Base-by-base conservation (phyloP, 805 yeast species). In the Metschnikowia lunata region DNA sequence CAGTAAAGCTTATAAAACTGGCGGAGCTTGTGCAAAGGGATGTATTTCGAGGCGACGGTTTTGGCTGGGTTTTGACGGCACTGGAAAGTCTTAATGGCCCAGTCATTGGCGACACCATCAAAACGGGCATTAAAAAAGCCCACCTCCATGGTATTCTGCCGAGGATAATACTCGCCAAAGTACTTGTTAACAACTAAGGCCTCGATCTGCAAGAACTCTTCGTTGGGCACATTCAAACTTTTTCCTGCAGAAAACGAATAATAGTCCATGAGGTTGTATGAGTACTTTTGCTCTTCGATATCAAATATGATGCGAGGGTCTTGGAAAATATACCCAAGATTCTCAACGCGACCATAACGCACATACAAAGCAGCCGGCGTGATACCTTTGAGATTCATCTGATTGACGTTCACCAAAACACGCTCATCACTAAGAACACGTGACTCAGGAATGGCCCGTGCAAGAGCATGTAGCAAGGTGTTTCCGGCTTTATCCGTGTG, bases 401-500 rank as follows among this genome's bases (percentile, higher is more conserved):
- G 76, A 59, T 91, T 88, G 10, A 88, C 55, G 46, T 69, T 54
- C 13, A 71, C 46, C 6, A 72, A 61, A 34, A 70, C 69, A 7
- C 60, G 54, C 32, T 23, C 36, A 9, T 28, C 40, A 10, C 54
- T 27, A 26, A 68, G 55, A 13, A 70, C 39, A 13, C 50, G 36
- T 0, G 72, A 59, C 31, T 52, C 56, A 2, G 55, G 43, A 27
- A 86, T 61, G 12, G 76, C 74, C 11, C 74, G 73, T 39, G 77
- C 75, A 28, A 88, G 66, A 3, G 85, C 75, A 62, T 91, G 98
- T 29, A 91, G 64, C 3, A 91, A 57, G 0, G 93, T 80, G 58
- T 89, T 88, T 0, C 91, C 91, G 43, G 78, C 75, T 18, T 60
- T 62, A 57, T 91, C 97, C 7, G 79, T 66, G 58, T 91, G 97